Conservation (phyloP, 2,329 filamentous ascomycete species). For the Leptographium procerum region DNA sequence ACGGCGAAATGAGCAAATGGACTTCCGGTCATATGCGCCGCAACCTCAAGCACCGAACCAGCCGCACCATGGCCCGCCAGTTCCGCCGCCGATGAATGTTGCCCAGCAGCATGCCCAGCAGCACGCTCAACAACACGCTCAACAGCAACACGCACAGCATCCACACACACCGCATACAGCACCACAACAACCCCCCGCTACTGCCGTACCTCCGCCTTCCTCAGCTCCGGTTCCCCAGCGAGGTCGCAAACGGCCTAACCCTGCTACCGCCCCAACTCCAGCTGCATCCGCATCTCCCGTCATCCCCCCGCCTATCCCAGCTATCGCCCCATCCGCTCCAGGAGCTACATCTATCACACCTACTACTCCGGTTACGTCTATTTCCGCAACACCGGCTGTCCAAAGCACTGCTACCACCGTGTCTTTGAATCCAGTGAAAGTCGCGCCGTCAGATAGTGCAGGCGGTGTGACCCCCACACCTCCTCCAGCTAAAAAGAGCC, state of each 20-base stretch:
- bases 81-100: constrained; percentile 25
- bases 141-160: constrained; percentile 22
- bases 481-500: constrained; percentile 72
- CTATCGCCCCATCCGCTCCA: constrained; percentile 13
- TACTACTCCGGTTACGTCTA: constrained; percentile 23
- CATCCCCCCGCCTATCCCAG: constrained; percentile 14
- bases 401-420: constrained; percentile 11
- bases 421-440: constrained; percentile 8
- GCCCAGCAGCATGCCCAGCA: constrained; percentile 22
- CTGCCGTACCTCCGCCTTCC: constrained; percentile 13
- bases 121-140: constrained; percentile 23
- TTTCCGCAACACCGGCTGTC: constrained; percentile 10
- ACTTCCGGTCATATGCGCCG: constrained; percentile 14
- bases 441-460: constrained; percentile 8
- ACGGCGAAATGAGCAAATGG: constrained; percentile 18
- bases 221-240: constrained; percentile 19
- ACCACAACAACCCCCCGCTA: constrained; percentile 11
- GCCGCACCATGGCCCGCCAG: constrained; percentile 22
- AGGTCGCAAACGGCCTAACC: constrained; percentile 29
- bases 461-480: constrained; percentile 24
- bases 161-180: constrained; percentile 10
- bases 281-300: constrained; percentile 13
- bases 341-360: constrained; percentile 21
- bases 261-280: constrained; percentile 14
- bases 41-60: constrained; percentile 17